A percentile compares a stretch with the other conserved stretches of the same genome.
Evolutionary conservation across 139 green algal species (phyloP).

Genomic region (Microglena sp.): DNA sequence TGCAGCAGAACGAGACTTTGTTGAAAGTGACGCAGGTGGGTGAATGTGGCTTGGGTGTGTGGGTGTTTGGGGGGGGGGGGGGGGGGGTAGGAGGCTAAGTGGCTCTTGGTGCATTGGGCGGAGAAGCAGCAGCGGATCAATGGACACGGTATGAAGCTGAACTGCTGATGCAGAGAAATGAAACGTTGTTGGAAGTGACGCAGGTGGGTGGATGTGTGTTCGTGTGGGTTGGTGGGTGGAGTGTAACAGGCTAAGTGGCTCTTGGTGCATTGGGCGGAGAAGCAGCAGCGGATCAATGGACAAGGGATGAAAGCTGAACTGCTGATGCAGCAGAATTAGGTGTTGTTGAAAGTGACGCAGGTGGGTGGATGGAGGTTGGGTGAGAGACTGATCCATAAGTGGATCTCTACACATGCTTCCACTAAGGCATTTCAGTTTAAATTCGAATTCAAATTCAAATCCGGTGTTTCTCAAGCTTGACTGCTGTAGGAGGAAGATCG

Average conservation of each 20-base stretch:
- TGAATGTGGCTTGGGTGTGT: too few relatives aligned
- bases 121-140: slow-evolving; percentile 20
- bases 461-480: too few relatives aligned
- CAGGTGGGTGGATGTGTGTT: slow-evolving; percentile 9
- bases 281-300: slow-evolving; percentile 11
- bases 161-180: slow-evolving; percentile 2
- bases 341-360: slow-evolving; percentile 2
- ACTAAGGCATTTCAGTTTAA: not conserved
- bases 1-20: slow-evolving; percentile 1
- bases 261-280: slow-evolving; percentile 5
- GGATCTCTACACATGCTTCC: not conserved
- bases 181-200: not conserved
- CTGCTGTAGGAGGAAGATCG: too few relatives aligned
- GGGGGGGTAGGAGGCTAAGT: too few relatives aligned
- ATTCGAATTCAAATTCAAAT: not conserved
- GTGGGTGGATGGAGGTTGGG: too few relatives aligned
- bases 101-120: not conserved
- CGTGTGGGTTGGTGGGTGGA: too few relatives aligned
- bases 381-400: not conserved
- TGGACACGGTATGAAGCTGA: slow-evolving; percentile 8
- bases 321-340: not conserved
- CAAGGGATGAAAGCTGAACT: slow-evolving; percentile 10
- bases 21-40: slow-evolving; percentile 5
- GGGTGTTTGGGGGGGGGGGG: too few relatives aligned
- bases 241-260: too few relatives aligned